Evolutionary conservation across 306 rosid species (phyloP).

Genomic region (Abrus pulchellus): DNA sequence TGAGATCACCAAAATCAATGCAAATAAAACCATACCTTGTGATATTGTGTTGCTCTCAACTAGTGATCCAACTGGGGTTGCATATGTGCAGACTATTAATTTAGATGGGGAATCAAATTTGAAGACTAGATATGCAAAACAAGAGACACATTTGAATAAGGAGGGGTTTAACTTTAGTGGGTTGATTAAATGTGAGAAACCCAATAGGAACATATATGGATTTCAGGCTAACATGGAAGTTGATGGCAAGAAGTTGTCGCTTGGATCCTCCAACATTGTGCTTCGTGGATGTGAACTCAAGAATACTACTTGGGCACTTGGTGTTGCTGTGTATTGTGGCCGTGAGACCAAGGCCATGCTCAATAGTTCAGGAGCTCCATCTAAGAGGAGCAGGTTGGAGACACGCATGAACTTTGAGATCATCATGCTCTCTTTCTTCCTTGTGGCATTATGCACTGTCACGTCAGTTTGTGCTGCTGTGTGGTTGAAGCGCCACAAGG

Average conservation of each 20-base stretch:
- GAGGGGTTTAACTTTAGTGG: constrained; percentile 57
- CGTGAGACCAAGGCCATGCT: constrained; percentile 92
- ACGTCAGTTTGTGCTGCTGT: constrained; percentile 80
- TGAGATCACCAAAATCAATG: constrained; percentile 72
- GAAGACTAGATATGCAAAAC: constrained; percentile 92
- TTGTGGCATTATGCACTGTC: constrained; percentile 69
- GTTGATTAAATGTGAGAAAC: constrained; percentile 85
- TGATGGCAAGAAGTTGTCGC: constrained; percentile 80
- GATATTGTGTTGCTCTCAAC: constrained; percentile 95
- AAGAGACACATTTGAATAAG: constrained; percentile 77
- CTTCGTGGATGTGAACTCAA: constrained; percentile 92
- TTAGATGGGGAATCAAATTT: constrained; percentile 94
- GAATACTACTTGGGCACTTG: constrained; percentile 91
- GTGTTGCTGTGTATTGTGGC: constrained; percentile 92
- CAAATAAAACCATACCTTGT: constrained; percentile 86
- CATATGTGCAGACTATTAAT: constrained; percentile 88
- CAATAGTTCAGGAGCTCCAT: constrained; percentile 93
- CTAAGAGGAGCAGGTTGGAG: constrained; percentile 93
- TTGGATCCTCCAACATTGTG: constrained; percentile 89
- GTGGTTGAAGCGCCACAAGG: constrained; percentile 73
- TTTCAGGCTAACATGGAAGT: constrained; percentile 85
- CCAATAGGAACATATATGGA: constrained; percentile 94
- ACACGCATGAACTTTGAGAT: constrained; percentile 89
- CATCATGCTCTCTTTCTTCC: constrained; percentile 77
- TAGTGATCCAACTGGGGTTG: constrained; percentile 92